phyloP scores from a whole-genome alignment of 495 filamentous ascomycete genomes.

The Pseudoneurospora amorphoporcata region DNA sequence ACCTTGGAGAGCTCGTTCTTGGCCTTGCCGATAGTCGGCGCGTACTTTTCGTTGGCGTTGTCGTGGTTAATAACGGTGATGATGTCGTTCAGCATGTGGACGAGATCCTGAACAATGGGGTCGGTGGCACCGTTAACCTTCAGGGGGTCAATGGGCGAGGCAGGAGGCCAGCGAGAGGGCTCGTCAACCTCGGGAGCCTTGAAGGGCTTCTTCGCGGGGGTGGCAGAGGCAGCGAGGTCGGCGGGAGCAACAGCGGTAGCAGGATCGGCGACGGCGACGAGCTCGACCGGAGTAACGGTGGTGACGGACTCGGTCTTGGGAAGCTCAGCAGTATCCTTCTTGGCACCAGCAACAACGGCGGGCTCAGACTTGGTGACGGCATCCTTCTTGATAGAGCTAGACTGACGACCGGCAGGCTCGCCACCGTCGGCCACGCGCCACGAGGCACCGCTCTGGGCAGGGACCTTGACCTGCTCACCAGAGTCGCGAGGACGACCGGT shows the following conservation, averaged over 20 bases:
- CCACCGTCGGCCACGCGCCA: slow-evolving; percentile 58
- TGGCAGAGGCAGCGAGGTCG: not conserved
- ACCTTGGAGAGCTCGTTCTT: slow-evolving; percentile 74
- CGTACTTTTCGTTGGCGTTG: slow-evolving; percentile 60
- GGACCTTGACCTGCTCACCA: slow-evolving; percentile 68
- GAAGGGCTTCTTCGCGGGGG: slow-evolving; percentile 17
- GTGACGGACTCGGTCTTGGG: slow-evolving; percentile 4
- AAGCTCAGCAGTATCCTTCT: slow-evolving; percentile 23
- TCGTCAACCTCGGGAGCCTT: slow-evolving; percentile 48
- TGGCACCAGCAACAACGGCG: slow-evolving; percentile 24
- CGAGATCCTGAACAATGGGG: slow-evolving; percentile 82
- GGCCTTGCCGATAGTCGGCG: slow-evolving; percentile 63
- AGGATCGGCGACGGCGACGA: slow-evolving; percentile 7
- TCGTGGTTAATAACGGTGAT: slow-evolving; percentile 87
- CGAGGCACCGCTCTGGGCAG: slow-evolving; percentile 73
- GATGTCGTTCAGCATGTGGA: slow-evolving; percentile 90
- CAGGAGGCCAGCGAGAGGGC: slow-evolving; percentile 47
- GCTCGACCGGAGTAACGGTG: not conserved
- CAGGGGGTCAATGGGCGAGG: slow-evolving; percentile 62
- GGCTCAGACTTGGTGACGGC: slow-evolving; percentile 14
- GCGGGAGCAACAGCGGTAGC: slow-evolving; percentile 2
- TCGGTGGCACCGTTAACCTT: slow-evolving; percentile 65
- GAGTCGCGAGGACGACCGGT: slow-evolving; percentile 40
- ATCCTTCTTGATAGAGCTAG: slow-evolving; percentile 32
- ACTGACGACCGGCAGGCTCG: slow-evolving; percentile 30